phyloP scores from a whole-genome alignment of 2,329 filamentous ascomycete genomes.

The Sporothrix pallida region DNA sequence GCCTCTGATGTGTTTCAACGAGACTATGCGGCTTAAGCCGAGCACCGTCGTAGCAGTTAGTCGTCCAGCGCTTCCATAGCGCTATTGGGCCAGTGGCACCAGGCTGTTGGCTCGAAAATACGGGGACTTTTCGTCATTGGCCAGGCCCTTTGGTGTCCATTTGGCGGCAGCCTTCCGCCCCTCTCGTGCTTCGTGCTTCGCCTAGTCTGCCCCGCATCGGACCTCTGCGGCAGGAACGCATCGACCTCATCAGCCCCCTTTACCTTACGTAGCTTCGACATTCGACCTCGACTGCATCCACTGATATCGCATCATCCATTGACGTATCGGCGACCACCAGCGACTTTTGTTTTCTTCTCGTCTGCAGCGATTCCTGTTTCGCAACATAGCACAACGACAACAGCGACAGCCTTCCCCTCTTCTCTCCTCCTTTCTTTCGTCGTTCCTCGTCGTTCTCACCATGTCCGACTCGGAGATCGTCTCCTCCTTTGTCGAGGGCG shows the following conservation, averaged over 20 bases:
- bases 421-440: neutral
- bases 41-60: no score
- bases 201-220: conserved; percentile 24
- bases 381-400: neutral
- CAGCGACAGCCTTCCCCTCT: no score
- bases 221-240: conserved; percentile 14
- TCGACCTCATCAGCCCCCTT: conserved; percentile 18
- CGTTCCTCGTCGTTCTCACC: neutral
- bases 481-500: conserved; percentile 89
- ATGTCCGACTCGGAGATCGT: conserved; percentile 60
- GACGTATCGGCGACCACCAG: neutral
- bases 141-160: neutral
- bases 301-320: neutral
- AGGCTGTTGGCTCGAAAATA: conserved; percentile 11
- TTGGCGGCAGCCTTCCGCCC: conserved; percentile 24
- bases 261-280: no score
- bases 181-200: neutral
- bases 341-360: neutral
- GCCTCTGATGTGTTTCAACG: neutral
- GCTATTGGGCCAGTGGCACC: conserved; percentile 2
- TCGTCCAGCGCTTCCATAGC: neutral
- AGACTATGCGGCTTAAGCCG: conserved; percentile 1
- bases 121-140: neutral
- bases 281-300: no score
- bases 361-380: neutral